These are phyloP conservation scores for Linderniella brevidens DNA, from an alignment of 257 asterid species.

Conservation along the genomic window DNA sequence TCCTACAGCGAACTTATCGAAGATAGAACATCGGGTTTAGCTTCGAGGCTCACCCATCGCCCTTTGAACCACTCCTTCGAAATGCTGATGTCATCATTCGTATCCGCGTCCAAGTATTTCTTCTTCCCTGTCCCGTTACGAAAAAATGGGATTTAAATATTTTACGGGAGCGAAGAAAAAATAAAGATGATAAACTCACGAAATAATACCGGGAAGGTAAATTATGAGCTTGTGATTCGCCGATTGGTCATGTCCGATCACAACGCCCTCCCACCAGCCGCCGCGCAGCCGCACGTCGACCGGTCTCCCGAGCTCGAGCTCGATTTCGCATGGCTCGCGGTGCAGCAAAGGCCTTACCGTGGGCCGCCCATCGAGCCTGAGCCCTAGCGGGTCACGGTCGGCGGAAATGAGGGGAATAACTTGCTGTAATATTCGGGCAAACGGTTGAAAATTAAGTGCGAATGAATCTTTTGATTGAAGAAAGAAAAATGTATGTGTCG, in stretches of 20 bases:
- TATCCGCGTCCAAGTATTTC: slow-evolving; percentile 17
- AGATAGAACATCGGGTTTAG: slow-evolving; percentile 26
- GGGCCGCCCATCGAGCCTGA: slow-evolving; percentile 37
- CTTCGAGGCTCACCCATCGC: slow-evolving; percentile 28
- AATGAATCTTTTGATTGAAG: too few species aligned
- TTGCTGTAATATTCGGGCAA: slow-evolving; percentile 14
- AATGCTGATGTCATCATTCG: slow-evolving; percentile 20
- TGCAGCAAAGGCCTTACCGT: slow-evolving; percentile 44
- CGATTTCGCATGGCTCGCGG: slow-evolving; percentile 10
- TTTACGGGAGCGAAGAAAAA: background rate
- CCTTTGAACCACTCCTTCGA: slow-evolving; percentile 47
- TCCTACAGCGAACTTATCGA: slow-evolving; percentile 14
- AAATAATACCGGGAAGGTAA: slow-evolving; percentile 32
- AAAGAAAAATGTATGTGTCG: too few species aligned
- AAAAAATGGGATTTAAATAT: background rate
- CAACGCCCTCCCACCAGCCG: slow-evolving; percentile 78
- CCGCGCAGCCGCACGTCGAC: slow-evolving; percentile 62
- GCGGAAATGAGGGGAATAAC: slow-evolving; percentile 27
- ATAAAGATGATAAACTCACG: background rate
- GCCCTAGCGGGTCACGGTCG: slow-evolving; percentile 27
- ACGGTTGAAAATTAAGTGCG: too few species aligned
- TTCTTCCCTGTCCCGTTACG: slow-evolving; percentile 24
- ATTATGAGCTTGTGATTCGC: slow-evolving; percentile 19
- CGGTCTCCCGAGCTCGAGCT: slow-evolving; percentile 31
- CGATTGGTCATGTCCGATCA: slow-evolving; percentile 17